Percentiles rank a stretch among this genome's conserved stretches.
These are phyloP conservation scores for Medicago truncatula DNA, from an alignment of 306 rosid genomes.

Conservation along the genomic window MtrunA17r5.0-ANR NC_053048.1:36712001-36712500, in stretches of 20 bases:
- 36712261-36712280: neutral
- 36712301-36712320: too few species aligned
- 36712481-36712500: too few species aligned
- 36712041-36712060: constrained; percentile 1
- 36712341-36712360: too few species aligned
- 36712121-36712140: constrained; percentile 30
- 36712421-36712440: too few species aligned
- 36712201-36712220: constrained; percentile 9
- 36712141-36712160: constrained; percentile 18
- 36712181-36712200: constrained; percentile 28
- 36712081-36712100: constrained; percentile 37
- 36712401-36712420: too few species aligned
- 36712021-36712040: constrained; percentile 31
- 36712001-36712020: constrained; percentile 82
- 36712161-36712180: constrained; percentile 33
- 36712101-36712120: constrained; percentile 39
- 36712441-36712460: too few species aligned
- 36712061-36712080: constrained; percentile 30
- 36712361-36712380: too few species aligned
- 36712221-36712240: neutral
- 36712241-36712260: neutral
- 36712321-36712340: too few species aligned
- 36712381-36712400: too few species aligned
- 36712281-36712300: too few species aligned
- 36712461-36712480: too few species aligned